Conservation (phyloP, 2,329 filamentous ascomycete species). For the Aspergillus thermomutatus region DNA sequence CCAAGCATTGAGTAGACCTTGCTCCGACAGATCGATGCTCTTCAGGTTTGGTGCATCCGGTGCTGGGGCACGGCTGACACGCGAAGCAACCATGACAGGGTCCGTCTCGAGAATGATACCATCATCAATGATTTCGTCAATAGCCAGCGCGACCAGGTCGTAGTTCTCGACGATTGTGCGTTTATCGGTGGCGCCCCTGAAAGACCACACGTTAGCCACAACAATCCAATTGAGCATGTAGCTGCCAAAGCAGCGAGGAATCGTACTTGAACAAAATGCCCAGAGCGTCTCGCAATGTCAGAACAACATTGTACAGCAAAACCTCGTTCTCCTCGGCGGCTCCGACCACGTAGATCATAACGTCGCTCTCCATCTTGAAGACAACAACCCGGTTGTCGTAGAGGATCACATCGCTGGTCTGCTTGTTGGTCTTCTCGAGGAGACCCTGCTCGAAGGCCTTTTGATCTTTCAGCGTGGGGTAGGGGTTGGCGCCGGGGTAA, state of each 20-base stretch:
- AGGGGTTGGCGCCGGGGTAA: slow-evolving; percentile 69
- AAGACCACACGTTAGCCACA: slow-evolving; percentile 14
- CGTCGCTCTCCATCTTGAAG: slow-evolving; percentile 96
- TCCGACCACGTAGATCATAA: slow-evolving; percentile 94
- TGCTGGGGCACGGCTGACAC: slow-evolving; percentile 86
- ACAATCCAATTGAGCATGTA: not conserved
- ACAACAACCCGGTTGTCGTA: slow-evolving; percentile 96
- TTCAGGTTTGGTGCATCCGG: slow-evolving; percentile 86
- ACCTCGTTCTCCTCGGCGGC: slow-evolving; percentile 94
- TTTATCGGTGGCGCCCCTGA: slow-evolving; percentile 92
- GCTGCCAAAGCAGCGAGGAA: not conserved
- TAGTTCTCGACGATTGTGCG: slow-evolving; percentile 98
- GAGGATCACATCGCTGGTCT: slow-evolving; percentile 91
- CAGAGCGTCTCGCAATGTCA: slow-evolving; percentile 85
- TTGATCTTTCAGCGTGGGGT: slow-evolving; percentile 86
- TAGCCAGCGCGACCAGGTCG: slow-evolving; percentile 86
- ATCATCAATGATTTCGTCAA: slow-evolving; percentile 93
- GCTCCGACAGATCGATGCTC: slow-evolving; percentile 92
- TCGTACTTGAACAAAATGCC: slow-evolving; percentile 87
- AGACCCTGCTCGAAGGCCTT: slow-evolving; percentile 96
- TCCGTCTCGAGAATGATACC: slow-evolving; percentile 97
- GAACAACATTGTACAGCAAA: slow-evolving; percentile 87
- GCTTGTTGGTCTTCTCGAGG: slow-evolving; percentile 92
- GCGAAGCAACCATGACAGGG: slow-evolving; percentile 85
- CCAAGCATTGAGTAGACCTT: slow-evolving; percentile 89